Evolutionary conservation across 1,139 yeast genomes (phyloP).

Genomic region (Blastobotrys proliferans): DNA sequence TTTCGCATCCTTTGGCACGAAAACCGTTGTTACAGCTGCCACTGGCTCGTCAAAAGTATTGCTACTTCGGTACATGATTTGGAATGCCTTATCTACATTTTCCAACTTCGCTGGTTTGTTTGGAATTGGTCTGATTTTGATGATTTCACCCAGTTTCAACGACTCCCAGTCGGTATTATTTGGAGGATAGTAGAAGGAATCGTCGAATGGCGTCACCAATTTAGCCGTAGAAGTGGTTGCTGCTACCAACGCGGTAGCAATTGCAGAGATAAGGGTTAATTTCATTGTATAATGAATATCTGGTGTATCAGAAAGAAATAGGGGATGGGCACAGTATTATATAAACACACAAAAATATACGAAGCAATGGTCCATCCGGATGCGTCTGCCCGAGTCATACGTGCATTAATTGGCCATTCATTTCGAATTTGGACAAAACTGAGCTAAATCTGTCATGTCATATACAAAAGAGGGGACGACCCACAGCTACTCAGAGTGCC

Average conservation of each 20-base stretch:
- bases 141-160: slow-evolving; percentile 20
- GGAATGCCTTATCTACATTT: slow-evolving; percentile 16
- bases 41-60: slow-evolving; percentile 27
- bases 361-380: too few relatives aligned
- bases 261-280: background rate
- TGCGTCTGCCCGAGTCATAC: too few relatives aligned
- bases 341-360: too few relatives aligned
- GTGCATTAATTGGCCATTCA: too few relatives aligned
- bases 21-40: slow-evolving; percentile 28
- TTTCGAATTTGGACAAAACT: too few relatives aligned
- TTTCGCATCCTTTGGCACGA: slow-evolving; percentile 23
- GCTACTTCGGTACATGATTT: slow-evolving; percentile 27
- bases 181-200: slow-evolving; percentile 25
- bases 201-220: slow-evolving; percentile 18
- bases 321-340: too few relatives aligned
- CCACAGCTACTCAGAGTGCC: too few relatives aligned
- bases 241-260: slow-evolving; percentile 2
- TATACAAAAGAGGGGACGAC: too few relatives aligned
- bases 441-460: too few relatives aligned
- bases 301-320: too few relatives aligned
- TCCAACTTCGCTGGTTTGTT: slow-evolving; percentile 3
- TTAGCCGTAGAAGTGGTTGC: background rate
- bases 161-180: slow-evolving; percentile 15
- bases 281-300: too few relatives aligned
- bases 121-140: slow-evolving; percentile 16